phyloP scores from a whole-genome alignment of 1,139 yeast genomes.

The Sugiyamaella grinbergsii region DNA sequence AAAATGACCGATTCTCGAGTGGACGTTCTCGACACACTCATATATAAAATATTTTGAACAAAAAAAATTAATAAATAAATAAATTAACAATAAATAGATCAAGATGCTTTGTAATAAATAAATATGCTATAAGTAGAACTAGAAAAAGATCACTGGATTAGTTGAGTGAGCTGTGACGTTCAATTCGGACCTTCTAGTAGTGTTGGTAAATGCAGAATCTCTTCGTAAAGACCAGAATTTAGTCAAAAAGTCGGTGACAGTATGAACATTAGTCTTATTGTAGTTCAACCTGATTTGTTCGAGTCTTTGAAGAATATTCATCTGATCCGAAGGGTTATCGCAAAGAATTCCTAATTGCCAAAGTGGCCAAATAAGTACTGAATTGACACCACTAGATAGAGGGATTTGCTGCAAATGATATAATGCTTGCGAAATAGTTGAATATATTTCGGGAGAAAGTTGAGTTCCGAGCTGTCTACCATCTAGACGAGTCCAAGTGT shows the following conservation, averaged over 20 bases:
- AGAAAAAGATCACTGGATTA: slow-evolving; percentile 23
- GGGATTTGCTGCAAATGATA: slow-evolving; percentile 23
- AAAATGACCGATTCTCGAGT: background rate
- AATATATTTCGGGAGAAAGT: slow-evolving; percentile 21
- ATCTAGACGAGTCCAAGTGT: slow-evolving; percentile 27
- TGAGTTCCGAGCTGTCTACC: slow-evolving; percentile 21
- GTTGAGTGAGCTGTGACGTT: slow-evolving; percentile 10
- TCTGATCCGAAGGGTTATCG: slow-evolving; percentile 25
- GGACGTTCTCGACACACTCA: too few species aligned
- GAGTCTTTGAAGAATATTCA: slow-evolving; percentile 24
- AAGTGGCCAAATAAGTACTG: slow-evolving; percentile 27
- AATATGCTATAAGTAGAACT: slow-evolving; percentile 3
- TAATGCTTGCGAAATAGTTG: slow-evolving; percentile 24
- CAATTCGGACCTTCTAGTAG: slow-evolving; percentile 22
- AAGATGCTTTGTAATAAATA: slow-evolving; percentile 5
- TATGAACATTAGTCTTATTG: slow-evolving; percentile 25
- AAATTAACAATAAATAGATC: background rate
- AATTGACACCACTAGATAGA: slow-evolving; percentile 20
- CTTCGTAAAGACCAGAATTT: slow-evolving; percentile 28
- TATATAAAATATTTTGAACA: too few species aligned
- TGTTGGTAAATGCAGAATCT: slow-evolving; percentile 21
- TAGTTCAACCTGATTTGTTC: slow-evolving; percentile 22
- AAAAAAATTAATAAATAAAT: slow-evolving; percentile 1
- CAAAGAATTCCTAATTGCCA: slow-evolving; percentile 33
- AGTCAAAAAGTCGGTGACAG: slow-evolving; percentile 26